These are phyloP conservation scores for Globisporangium solare DNA, from an alignment of 352 stramenopile genomes.

Conservation along the genomic window DNA sequence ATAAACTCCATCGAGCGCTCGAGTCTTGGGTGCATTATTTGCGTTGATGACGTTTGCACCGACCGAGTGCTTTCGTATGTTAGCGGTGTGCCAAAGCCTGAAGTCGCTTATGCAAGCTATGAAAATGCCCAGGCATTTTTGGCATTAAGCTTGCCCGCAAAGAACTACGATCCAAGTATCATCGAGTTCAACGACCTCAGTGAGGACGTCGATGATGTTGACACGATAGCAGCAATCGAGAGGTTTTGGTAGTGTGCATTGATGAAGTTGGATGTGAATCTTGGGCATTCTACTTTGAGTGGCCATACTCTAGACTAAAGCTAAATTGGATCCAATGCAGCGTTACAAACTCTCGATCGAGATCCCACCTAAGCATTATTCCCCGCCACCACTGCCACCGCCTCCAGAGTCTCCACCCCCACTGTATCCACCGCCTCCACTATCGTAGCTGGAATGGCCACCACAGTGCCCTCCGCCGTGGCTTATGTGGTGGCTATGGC, in stretches of 20 bases:
- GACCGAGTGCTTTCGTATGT: not conserved
- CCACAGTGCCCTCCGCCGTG: not conserved
- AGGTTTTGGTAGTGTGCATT: slow-evolving; percentile 1
- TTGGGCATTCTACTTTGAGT: too few species aligned
- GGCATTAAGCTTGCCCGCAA: not conserved
- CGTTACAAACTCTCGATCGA: not conserved
- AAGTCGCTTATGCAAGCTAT: too few species aligned
- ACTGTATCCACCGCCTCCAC: not conserved
- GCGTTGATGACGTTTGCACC: not conserved
- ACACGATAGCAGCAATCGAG: not conserved
- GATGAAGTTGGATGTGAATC: not conserved
- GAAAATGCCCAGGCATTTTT: too few species aligned
- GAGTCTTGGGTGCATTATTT: not conserved
- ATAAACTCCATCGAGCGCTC: not conserved
- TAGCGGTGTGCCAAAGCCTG: not conserved
- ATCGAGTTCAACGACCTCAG: too few species aligned
- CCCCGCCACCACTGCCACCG: not conserved
- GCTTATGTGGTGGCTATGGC: too few species aligned
- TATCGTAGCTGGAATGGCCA: not conserved
- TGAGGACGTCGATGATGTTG: not conserved
- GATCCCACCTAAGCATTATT: not conserved
- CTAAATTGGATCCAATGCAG: too few species aligned
- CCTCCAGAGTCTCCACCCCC: not conserved
- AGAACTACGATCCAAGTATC: not conserved
- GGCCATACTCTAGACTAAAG: too few species aligned